These are phyloP conservation scores for Sporothrix pseudoabietina DNA, from an alignment of 2,329 filamentous ascomycete genomes.

Conservation along the genomic window DNA sequence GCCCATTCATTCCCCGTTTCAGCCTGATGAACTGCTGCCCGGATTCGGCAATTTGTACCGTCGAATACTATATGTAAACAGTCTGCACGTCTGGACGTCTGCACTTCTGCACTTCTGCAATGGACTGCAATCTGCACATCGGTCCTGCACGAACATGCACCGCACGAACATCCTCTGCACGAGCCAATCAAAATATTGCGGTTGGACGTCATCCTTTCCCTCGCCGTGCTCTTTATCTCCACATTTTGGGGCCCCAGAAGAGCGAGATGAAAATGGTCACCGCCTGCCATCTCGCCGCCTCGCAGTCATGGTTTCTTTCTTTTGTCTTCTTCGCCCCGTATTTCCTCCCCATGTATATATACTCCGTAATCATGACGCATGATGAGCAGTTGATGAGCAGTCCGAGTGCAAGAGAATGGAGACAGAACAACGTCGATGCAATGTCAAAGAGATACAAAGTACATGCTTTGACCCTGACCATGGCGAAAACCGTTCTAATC, in stretches of 20 bases:
- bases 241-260: background rate
- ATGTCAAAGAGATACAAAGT: background rate
- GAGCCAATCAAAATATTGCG: background rate
- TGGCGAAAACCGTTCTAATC: background rate
- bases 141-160: background rate
- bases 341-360: background rate
- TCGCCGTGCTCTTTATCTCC: background rate
- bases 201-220: background rate
- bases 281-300: background rate
- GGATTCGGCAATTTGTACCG: background rate
- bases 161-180: background rate
- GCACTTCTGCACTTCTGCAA: background rate
- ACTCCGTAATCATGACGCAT: background rate
- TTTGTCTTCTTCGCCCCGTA: background rate
- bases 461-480: background rate
- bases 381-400: background rate
- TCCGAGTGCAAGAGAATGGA: background rate
- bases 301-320: background rate
- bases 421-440: background rate
- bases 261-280: background rate
- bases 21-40: conserved; percentile 13
- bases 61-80: background rate
- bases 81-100: background rate
- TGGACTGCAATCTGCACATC: background rate
- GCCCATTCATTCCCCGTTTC: background rate